Conservation (phyloP, 495 filamentous ascomycete genomes). For the Emericellopsis terricola region DNA sequence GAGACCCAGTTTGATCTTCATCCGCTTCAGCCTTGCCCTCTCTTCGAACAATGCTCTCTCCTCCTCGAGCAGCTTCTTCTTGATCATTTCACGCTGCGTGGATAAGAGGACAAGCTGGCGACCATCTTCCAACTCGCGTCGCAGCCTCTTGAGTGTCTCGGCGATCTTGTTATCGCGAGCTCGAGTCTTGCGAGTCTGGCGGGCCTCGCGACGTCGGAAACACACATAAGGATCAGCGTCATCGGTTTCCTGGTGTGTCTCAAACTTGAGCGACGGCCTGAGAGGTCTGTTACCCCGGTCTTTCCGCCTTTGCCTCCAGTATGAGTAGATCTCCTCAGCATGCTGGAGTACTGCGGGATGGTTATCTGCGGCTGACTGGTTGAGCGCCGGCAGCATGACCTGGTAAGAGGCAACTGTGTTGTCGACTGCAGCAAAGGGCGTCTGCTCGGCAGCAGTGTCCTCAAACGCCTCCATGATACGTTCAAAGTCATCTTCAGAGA, state of each 20-base stretch:
- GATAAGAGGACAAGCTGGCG: slow-evolving; percentile 62
- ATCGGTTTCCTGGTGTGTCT: slow-evolving; percentile 81
- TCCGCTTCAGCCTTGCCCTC: slow-evolving; percentile 60
- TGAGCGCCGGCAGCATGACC: slow-evolving; percentile 61
- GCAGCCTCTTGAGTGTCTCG: slow-evolving; percentile 81
- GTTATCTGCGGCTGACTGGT: slow-evolving; percentile 39
- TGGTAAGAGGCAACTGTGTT: slow-evolving; percentile 65
- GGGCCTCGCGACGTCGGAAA: slow-evolving; percentile 89
- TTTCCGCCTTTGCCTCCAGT: slow-evolving; percentile 66
- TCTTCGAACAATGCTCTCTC: slow-evolving; percentile 67
- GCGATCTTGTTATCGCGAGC: slow-evolving; percentile 83
- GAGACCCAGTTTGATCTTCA: slow-evolving; percentile 74
- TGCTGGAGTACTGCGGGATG: slow-evolving; percentile 48
- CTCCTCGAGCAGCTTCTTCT: slow-evolving; percentile 53
- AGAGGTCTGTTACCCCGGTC: slow-evolving; percentile 46
- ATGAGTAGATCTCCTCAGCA: slow-evolving; percentile 73
- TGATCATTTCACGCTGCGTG: slow-evolving; percentile 57
- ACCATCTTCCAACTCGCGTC: slow-evolving; percentile 82
- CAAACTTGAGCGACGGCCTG: slow-evolving; percentile 71
- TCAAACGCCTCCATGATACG: slow-evolving; percentile 90
- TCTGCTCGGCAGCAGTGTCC: slow-evolving; percentile 57
- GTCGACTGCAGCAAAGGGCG: slow-evolving; percentile 80
- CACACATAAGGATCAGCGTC: slow-evolving; percentile 96
- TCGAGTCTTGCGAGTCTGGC: slow-evolving; percentile 85
- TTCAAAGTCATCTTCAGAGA: slow-evolving; percentile 83